These are phyloP conservation scores for Dendrocalamus latiflorus DNA, from an alignment of 202 grass and related monocot genomes.

Conservation along the genomic window DNA sequence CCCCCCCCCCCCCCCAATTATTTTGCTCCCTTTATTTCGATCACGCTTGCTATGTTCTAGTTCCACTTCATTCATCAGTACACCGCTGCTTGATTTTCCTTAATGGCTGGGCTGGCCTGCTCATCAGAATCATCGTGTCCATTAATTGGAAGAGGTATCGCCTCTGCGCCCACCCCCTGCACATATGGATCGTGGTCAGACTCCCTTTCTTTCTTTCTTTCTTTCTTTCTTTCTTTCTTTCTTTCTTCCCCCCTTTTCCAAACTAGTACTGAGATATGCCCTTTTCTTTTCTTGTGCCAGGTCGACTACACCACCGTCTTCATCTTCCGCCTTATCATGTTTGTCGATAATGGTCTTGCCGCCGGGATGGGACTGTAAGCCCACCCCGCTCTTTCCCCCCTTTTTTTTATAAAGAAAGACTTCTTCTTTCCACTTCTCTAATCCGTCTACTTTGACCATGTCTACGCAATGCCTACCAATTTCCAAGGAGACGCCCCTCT, in stretches of 20 bases:
- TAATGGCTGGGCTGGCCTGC: not conserved
- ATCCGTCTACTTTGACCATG: not conserved
- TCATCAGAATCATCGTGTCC: conserved; percentile 75
- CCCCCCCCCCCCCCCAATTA: not conserved
- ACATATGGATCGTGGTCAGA: conserved; percentile 97
- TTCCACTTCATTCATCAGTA: not conserved
- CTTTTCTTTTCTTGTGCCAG: conserved; percentile 34
- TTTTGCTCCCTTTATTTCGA: too few species aligned
- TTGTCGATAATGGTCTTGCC: conserved; percentile 76
- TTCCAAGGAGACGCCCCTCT: not conserved
- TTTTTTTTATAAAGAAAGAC: not conserved
- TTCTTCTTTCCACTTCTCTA: not conserved
- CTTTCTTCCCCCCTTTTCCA: not conserved
- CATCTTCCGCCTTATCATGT: conserved; percentile 94
- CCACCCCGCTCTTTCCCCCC: not conserved
- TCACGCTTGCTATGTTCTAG: not conserved
- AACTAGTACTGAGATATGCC: too few species aligned
- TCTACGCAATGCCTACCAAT: not conserved
- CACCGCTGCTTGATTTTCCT: conserved; percentile 15
- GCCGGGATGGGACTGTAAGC: conserved; percentile 97
- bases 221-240: not conserved
- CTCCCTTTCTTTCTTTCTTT: not conserved
- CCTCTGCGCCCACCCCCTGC: conserved; percentile 77
- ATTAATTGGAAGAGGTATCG: conserved; percentile 96
- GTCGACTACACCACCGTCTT: conserved; percentile 92